These are phyloP conservation scores for Zalaria sp. DNA, from an alignment of 2,329 filamentous ascomycete genomes.

Conservation along the genomic window DNA sequence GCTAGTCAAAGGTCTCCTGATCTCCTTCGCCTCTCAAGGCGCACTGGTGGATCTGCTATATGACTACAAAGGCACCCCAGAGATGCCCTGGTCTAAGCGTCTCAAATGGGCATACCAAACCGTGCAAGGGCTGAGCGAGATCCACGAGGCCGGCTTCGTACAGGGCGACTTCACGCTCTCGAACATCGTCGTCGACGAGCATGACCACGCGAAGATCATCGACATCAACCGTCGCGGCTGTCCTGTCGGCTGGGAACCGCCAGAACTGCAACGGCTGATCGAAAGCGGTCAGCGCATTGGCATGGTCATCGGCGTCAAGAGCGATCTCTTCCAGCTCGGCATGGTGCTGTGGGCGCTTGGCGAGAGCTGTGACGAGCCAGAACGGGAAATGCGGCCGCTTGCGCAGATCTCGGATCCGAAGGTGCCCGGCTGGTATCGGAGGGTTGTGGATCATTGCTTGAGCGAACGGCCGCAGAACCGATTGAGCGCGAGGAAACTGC, in stretches of 20 bases:
- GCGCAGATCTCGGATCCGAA: constrained; percentile 39
- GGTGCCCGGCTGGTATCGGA: constrained; percentile 66
- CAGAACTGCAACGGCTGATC: constrained; percentile 74
- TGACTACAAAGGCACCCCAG: constrained; percentile 45
- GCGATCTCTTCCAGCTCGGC: constrained; percentile 86
- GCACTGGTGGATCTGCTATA: constrained; percentile 85
- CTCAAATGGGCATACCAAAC: constrained; percentile 88
- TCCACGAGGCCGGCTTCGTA: constrained; percentile 91
- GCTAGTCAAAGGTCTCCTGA: constrained; percentile 73
- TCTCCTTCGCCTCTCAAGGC: constrained; percentile 74
- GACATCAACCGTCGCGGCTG: constrained; percentile 97
- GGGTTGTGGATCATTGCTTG: constrained; percentile 64
- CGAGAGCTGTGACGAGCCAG: constrained; percentile 78
- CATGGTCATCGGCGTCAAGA: constrained; percentile 98
- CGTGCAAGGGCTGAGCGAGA: constrained; percentile 73
- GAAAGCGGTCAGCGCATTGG: constrained; percentile 79
- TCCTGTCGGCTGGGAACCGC: constrained; percentile 93
- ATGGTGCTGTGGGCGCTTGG: constrained; percentile 95
- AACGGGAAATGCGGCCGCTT: constrained; percentile 43
- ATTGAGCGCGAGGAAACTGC: constrained; percentile 56
- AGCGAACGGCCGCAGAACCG: constrained; percentile 59
- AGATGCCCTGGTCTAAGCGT: constrained; percentile 54
- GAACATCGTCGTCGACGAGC: constrained; percentile 83
- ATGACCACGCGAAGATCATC: constrained; percentile 86
- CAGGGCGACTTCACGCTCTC: constrained; percentile 96